These are phyloP conservation scores for Linnemannia hyalina DNA, from an alignment of 192 early-diverging fungal species.

Conservation along the genomic window DNA sequence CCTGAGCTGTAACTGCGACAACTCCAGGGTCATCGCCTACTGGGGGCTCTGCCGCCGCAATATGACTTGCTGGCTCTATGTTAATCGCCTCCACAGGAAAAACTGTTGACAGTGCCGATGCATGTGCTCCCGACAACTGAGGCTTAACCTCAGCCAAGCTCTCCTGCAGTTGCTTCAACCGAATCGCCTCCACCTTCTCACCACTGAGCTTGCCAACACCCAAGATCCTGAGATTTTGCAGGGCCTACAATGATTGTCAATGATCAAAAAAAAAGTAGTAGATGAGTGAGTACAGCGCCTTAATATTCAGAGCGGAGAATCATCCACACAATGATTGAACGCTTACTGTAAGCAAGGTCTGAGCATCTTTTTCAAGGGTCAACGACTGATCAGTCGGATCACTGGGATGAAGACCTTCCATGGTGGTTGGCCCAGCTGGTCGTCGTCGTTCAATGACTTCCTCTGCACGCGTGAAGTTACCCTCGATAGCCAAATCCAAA, in stretches of 20 bases:
- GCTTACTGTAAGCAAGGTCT: slow-evolving; percentile 17
- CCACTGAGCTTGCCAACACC: not conserved
- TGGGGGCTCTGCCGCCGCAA: not conserved
- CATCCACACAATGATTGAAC: not conserved
- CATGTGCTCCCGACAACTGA: not conserved
- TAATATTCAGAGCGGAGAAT: not conserved
- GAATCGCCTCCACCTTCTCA: not conserved
- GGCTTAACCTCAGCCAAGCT: not conserved
- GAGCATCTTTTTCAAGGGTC: not conserved
- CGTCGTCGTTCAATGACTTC: not conserved
- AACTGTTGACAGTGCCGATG: not conserved
- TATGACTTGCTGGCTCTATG: not conserved
- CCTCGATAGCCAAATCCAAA: not conserved
- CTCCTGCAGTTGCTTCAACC: slow-evolving; percentile 14
- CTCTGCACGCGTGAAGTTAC: slow-evolving; percentile 7
- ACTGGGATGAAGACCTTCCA: not conserved
- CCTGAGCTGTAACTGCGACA: not conserved
- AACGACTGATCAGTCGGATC: not conserved
- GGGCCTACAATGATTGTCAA: not conserved
- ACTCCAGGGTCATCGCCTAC: not conserved
- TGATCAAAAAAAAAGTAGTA: too few species aligned
- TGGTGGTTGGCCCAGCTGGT: not conserved
- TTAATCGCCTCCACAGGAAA: not conserved
- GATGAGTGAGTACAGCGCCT: too few species aligned
- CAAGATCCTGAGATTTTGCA: slow-evolving; percentile 26